phyloP scores from a whole-genome alignment of 1,139 yeast species.

The Ogataea hybrid region DNA sequence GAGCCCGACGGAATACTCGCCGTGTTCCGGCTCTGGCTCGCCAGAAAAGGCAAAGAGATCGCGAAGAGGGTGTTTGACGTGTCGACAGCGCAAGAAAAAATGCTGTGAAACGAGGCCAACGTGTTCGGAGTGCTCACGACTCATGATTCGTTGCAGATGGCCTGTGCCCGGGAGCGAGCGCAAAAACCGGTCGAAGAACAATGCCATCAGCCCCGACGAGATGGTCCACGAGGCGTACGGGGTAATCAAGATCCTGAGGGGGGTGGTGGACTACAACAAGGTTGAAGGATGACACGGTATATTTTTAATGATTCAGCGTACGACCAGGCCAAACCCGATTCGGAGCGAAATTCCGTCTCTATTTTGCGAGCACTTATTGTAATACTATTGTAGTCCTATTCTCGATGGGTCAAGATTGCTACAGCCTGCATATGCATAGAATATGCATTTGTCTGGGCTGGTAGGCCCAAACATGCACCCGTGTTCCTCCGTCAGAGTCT shows the following conservation, averaged over 20 bases:
- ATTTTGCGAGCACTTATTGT: neutral
- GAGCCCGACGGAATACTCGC: constrained; percentile 2
- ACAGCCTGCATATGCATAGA: constrained; percentile 2
- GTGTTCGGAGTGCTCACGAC: too few species aligned
- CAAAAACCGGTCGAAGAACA: too few species aligned
- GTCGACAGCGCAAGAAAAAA: too few species aligned
- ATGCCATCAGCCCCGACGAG: constrained; percentile 29
- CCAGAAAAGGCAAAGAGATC: too few species aligned
- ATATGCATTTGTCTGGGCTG: too few species aligned
- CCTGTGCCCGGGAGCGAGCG: too few species aligned
- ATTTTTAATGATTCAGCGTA: neutral
- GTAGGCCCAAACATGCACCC: too few species aligned
- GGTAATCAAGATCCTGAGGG: constrained; percentile 57
- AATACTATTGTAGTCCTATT: neutral
- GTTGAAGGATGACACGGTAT: constrained; percentile 4
- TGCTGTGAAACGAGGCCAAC: too few species aligned
- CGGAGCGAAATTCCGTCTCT: neutral
- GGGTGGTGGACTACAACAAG: constrained; percentile 51
- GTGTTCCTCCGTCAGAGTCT: neutral
- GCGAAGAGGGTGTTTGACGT: too few species aligned
- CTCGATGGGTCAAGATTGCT: neutral
- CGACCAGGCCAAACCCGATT: neutral
- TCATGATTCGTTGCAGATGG: too few species aligned
- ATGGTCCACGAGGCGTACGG: constrained; percentile 50
- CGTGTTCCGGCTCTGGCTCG: neutral